Conservation (phyloP, 164 flowering plant species). For the Piper betle region DNA sequence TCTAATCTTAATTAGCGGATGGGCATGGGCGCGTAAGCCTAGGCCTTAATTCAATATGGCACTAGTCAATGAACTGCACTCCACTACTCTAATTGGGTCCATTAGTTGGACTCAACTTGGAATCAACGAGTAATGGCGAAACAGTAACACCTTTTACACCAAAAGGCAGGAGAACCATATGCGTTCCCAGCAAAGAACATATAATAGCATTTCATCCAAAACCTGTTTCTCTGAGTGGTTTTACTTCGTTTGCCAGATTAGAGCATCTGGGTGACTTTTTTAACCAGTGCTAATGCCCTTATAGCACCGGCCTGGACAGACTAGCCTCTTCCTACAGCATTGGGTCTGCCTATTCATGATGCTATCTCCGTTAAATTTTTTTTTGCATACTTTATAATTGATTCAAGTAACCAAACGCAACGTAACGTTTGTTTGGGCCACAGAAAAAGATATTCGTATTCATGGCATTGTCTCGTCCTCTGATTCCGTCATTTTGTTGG, state of each 20-base stretch:
- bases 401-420: neutral
- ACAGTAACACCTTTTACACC: neutral
- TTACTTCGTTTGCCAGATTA: conserved; percentile 4
- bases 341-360: neutral
- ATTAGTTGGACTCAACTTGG: neutral
- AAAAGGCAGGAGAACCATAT: conserved; percentile 4
- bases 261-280: conserved; percentile 1
- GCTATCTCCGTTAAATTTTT: neutral
- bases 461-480: neutral
- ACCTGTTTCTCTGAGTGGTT: conserved; percentile 3
- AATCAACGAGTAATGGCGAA: neutral
- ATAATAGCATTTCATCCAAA: neutral
- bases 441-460: neutral
- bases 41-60: neutral
- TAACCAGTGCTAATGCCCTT: conserved; percentile 2
- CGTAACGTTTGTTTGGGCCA: conserved; percentile 1
- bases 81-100: neutral
- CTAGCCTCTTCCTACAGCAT: neutral
- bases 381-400: conserved; percentile 4
- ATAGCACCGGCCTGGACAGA: neutral
- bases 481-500: conserved; percentile 1
- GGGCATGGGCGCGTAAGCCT: neutral
- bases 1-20: neutral
- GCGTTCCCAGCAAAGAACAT: neutral
- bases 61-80: neutral